A percentile compares a stretch with the other conserved stretches of the same genome.
These are phyloP conservation scores for Aristolochia fimbriata DNA, from an alignment of 164 flowering plant genomes.

Conservation along the genomic window DNA sequence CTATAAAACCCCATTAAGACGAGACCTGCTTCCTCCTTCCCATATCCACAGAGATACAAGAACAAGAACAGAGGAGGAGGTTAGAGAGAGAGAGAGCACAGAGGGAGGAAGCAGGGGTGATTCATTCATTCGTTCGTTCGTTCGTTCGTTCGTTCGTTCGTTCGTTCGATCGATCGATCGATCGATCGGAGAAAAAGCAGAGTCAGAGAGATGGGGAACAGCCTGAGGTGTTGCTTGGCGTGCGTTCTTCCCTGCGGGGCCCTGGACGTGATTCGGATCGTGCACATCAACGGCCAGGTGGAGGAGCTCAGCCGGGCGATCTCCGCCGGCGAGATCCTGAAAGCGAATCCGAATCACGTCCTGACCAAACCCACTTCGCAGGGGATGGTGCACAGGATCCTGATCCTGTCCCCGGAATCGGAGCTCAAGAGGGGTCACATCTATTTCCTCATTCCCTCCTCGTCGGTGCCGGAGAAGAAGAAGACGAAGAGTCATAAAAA, in stretches of 20 bases:
- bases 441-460: slow-evolving; percentile 63
- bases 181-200: neutral
- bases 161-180: too few species aligned
- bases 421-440: slow-evolving; percentile 81
- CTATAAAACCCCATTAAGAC: too few species aligned
- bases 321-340: slow-evolving; percentile 62
- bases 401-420: slow-evolving; percentile 60
- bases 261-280: slow-evolving; percentile 78
- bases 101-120: too few species aligned
- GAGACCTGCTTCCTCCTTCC: too few species aligned
- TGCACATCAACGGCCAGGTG: slow-evolving; percentile 68
- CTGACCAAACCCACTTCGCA: slow-evolving; percentile 58
- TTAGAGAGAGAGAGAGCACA: too few species aligned
- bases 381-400: slow-evolving; percentile 43
- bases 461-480: slow-evolving; percentile 48
- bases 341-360: slow-evolving; percentile 65
- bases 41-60: too few species aligned
- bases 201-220: slow-evolving; percentile 56
- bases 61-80: too few species aligned
- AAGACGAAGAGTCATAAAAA: slow-evolving; percentile 2
- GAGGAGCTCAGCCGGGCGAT: slow-evolving; percentile 61
- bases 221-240: slow-evolving; percentile 82
- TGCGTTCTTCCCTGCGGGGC: slow-evolving; percentile 92
- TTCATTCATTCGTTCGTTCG: too few species aligned
- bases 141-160: too few species aligned